Evolutionary conservation across 306 rosid species (phyloP), one percentile per base, ranked within the genome.

Genomic region (Geum urbanum): DNA sequence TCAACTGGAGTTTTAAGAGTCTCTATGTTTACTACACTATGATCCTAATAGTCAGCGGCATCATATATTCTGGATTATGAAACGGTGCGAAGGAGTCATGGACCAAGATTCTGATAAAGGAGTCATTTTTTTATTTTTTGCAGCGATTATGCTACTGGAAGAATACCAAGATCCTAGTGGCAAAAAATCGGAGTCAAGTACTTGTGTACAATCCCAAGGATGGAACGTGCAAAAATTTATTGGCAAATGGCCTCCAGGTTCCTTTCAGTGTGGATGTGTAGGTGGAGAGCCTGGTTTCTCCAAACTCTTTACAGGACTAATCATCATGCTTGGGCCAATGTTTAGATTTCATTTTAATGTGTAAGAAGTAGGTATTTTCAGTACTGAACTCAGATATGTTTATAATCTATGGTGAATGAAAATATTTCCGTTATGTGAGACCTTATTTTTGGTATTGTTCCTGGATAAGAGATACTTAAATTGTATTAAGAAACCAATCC

Each of bases 21-120:
- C 43, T 55, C 73, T 69, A 13, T 69, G 73, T 69, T 55, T 69
- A 46, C 53, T 55, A 15, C 51, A 55, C 73, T 35, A 69, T 9
- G 35, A 22, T 43, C 64, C 3, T 16, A 40, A 13, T 3, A 12
- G 49, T 40, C 51, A 13, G 13, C 6, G 49, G 51, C 51, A 13
- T 7, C 73, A 32, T 44, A 11, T 3, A 1, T 69, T 69, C 44
- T 69, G 73, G 73, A 58, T 69, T 15, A 53, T 69, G 73, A 69
- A 69, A 69, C 54, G 59, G 47, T 54, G 73, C 53, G 63, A 53
- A 54, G 73, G 73, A 69, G 41, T 69, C 73, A 37, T 69, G 73
- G 73, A 69, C 73, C 5, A 69, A 19, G 52, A 20, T 69, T 20
- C 41, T 53, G 63, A 69, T 69, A 13, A 10, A 39, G 0, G 63